Base-by-base conservation (phyloP, 1,284 basidiomycete species). In the Omphalotus olearius region DNA sequence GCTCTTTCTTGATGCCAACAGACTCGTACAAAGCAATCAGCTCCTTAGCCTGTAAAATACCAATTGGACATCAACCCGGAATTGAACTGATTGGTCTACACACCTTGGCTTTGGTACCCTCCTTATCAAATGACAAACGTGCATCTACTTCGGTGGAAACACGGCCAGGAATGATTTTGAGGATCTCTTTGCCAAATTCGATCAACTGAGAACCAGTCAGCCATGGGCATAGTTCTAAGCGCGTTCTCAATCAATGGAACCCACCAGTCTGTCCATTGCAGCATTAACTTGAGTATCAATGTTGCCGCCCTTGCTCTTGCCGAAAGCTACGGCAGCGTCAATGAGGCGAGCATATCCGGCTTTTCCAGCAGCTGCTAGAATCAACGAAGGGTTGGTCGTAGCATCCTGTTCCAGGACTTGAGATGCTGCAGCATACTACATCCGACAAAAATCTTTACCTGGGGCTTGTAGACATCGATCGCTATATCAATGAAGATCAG, bases 141-240 rank as follows among this genome's bases (percentile, higher is more conserved):
- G 97, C 96, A 70, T 99, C 96, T 61, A 99, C 95, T 74, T 99
- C 96, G 59, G 96, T 99, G 47, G 96, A 99, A 60, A 99, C 96
- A 71, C 96, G 91, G 59, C 96, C 97, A 56, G 97, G 96, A 66
- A 99, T 93, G 71, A 99, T 93, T 62, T 81, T 78, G 54, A 99
- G 81, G 68, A 99, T 98, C 76, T 91, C 93, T 71, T 85, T 88
- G 62, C 96, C 96, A 72, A 99, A 99, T 69, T 93, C 93, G 64
- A 98, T 93, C 57, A 98, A 85, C 91, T 93, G 48, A 45, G 53
- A 11, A 11, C 14, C 17, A 26, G 10, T 7, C 33, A 30, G n/a
- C 28, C 26, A 36, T 20, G 35, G 20, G 30, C 26, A n/a, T n/a
- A 47, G 39, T 25, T 14, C 7, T 10, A 14, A 4, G 17, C 14